Evolutionary conservation across 1,284 basidiomycete genomes (phyloP).

Genomic region (Puccinia sorghi): DNA sequence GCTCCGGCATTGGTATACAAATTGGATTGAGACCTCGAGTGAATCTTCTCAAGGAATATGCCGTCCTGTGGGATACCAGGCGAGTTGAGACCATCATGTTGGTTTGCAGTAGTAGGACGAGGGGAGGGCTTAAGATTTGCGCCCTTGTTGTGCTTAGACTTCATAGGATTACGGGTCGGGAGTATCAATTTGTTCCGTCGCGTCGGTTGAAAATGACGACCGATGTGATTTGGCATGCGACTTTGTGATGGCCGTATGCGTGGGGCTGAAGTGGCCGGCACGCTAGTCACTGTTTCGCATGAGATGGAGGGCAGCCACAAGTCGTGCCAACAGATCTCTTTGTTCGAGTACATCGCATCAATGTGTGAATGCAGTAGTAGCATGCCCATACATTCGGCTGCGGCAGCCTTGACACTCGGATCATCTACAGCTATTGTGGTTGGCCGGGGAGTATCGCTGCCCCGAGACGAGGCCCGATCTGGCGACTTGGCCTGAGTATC

Average conservation of each 20-base stretch:
- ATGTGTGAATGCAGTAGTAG: constrained; percentile 11
- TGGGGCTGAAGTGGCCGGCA: not conserved
- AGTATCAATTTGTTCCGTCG: not conserved
- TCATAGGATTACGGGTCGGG: constrained; percentile 3
- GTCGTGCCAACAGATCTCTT: constrained; percentile 21
- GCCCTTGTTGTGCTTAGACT: not conserved
- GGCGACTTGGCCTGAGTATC: constrained; percentile 17
- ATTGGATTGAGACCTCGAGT: constrained; percentile 7
- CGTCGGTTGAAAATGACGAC: not conserved
- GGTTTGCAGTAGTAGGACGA: not conserved
- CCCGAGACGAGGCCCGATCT: not conserved
- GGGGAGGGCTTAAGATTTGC: not conserved
- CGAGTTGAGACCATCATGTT: not conserved
- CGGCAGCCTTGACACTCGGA: not conserved
- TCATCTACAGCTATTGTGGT: not conserved
- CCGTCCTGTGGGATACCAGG: not conserved
- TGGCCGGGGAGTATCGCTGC: not conserved
- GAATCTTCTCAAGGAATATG: not conserved
- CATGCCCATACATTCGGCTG: constrained; percentile 9
- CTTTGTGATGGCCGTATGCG: not conserved
- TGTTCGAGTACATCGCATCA: constrained; percentile 16
- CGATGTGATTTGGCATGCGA: not conserved
- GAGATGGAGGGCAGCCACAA: constrained; percentile 25
- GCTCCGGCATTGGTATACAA: not conserved
- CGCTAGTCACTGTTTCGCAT: not conserved